Evolutionary conservation across 1,284 basidiomycete genomes (phyloP).

Genomic region (Golubevia sp.): DNA sequence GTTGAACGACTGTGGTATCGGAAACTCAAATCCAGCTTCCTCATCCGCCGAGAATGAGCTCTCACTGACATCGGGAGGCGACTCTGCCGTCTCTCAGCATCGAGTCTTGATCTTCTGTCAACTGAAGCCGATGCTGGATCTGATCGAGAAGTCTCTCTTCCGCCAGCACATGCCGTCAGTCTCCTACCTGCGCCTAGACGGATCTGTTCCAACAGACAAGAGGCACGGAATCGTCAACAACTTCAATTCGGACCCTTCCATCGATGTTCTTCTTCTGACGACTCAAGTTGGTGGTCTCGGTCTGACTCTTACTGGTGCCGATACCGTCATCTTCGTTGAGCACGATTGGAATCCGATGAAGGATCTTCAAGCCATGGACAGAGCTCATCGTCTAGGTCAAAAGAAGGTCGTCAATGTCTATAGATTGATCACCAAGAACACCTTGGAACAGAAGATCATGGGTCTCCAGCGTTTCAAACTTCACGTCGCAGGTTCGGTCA

Average conservation of each 20-base stretch:
- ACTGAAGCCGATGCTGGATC: constrained; percentile 98
- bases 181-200: constrained; percentile 97
- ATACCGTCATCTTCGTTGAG: constrained; percentile 99
- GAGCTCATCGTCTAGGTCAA: constrained; percentile 96
- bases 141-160: constrained; percentile 94
- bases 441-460: constrained; percentile 99
- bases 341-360: constrained; percentile 99
- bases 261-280: constrained; percentile 92
- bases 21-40: neutral
- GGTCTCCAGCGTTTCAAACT: constrained; percentile 95
- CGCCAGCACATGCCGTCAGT: constrained; percentile 88
- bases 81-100: constrained; percentile 78
- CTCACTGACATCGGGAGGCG: constrained; percentile 14
- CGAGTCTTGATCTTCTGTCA: constrained; percentile 99
- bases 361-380: constrained; percentile 98
- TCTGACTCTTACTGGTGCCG: constrained; percentile 93
- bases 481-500: constrained; percentile 94
- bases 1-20: constrained; percentile 46
- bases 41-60: neutral
- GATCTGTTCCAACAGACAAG: constrained; percentile 44
- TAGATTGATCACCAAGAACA: constrained; percentile 93
- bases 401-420: constrained; percentile 99
- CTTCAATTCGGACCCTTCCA: constrained; percentile 96
- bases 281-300: constrained; percentile 97
- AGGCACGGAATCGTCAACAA: constrained; percentile 79